Evolutionary conservation across 495 filamentous ascomycete species (phyloP).

Genomic region (Hypoxylon fragiforme): DNA sequence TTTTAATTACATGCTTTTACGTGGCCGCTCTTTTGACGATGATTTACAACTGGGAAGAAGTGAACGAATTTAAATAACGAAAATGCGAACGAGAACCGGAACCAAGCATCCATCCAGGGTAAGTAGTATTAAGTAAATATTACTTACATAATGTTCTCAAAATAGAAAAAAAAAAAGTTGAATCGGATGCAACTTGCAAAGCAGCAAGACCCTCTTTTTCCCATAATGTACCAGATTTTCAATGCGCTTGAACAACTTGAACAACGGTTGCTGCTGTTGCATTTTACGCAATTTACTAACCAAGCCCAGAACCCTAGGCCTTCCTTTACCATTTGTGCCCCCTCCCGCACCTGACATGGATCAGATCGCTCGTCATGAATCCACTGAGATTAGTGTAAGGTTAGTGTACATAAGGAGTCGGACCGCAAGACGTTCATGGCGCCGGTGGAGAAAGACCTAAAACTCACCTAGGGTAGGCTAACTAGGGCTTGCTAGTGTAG

Average conservation of each 20-base stretch:
- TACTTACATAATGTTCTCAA: neutral
- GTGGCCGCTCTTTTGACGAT: constrained; percentile 23
- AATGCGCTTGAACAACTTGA: constrained; percentile 25
- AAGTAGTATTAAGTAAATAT: no score
- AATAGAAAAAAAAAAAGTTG: constrained; percentile 9
- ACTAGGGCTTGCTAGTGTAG: neutral
- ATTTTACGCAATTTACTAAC: no score
- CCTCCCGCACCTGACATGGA: constrained; percentile 16
- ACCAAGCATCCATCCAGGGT: no score
- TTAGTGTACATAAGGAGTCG: no score
- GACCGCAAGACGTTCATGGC: constrained; percentile 3
- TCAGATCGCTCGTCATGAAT: constrained; percentile 10
- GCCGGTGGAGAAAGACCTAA: constrained; percentile 1
- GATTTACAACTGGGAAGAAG: no score
- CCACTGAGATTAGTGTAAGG: no score
- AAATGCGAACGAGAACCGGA: no score
- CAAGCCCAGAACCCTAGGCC: neutral
- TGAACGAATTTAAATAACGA: no score
- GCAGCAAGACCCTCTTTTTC: no score
- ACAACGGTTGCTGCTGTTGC: no score
- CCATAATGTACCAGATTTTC: constrained; percentile 14
- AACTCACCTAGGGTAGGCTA: neutral
- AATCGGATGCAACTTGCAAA: neutral
- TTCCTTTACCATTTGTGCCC: neutral
- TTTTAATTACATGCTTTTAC: constrained; percentile 24